Conservation (phyloP, 75 land plant species). For the Adiantum capillusveneris region DNA sequence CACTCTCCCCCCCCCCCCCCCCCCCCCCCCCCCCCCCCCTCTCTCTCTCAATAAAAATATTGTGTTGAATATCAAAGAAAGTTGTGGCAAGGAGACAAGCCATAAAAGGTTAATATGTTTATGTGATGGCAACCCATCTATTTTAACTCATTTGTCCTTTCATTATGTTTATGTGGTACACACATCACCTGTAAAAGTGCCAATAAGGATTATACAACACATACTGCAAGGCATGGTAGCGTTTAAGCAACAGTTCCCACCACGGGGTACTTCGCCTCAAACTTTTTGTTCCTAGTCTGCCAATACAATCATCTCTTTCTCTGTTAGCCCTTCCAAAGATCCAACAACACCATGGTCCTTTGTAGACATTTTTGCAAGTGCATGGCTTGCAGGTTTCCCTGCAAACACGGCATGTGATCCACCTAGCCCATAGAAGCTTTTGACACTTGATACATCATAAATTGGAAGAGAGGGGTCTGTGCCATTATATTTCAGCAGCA, state of each 20-base stretch:
- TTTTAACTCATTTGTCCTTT: too few relatives aligned
- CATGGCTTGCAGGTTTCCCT: constrained; percentile 77
- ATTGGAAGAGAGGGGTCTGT: constrained; percentile 53
- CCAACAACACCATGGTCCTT: constrained; percentile 53
- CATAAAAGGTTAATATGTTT: too few relatives aligned
- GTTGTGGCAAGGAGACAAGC: too few relatives aligned
- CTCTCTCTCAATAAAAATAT: too few relatives aligned
- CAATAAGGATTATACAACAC: too few relatives aligned
- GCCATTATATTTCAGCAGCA: constrained; percentile 66
- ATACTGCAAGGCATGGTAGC: too few relatives aligned
- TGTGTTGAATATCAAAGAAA: too few relatives aligned
- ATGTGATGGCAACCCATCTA: too few relatives aligned
- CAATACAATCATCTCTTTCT: constrained; percentile 77
- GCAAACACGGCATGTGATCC: constrained; percentile 78
- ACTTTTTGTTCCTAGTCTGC: constrained; percentile 85
- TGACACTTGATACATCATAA: constrained; percentile 71
- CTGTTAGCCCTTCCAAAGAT: constrained; percentile 59
- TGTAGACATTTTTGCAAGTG: constrained; percentile 91
- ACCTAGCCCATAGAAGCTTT: constrained; percentile 82
- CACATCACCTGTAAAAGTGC: too few relatives aligned
- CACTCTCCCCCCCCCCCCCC: too few relatives aligned
- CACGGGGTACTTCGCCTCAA: constrained; percentile 86
- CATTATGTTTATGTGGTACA: too few relatives aligned
- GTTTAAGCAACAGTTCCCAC: constrained; percentile 57
- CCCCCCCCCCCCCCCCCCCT: too few relatives aligned